These are phyloP conservation scores for Durotheca rogersii DNA, from an alignment of 495 filamentous ascomycete genomes.

Conservation along the genomic window DNA sequence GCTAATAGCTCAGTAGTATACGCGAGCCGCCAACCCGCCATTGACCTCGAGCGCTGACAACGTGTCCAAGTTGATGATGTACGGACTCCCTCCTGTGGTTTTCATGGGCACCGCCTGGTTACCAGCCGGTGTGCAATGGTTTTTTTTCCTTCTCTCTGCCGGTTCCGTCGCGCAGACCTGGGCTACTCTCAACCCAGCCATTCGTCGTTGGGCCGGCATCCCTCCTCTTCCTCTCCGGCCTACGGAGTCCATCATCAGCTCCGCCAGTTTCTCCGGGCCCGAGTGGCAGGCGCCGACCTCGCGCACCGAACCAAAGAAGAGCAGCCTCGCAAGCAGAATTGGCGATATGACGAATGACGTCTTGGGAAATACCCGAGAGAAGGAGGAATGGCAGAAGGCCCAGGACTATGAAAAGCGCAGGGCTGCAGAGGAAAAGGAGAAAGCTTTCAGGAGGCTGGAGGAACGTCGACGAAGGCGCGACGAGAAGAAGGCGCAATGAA, in stretches of 20 bases:
- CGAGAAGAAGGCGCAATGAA: constrained; percentile 5
- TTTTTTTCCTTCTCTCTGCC: constrained; percentile 61
- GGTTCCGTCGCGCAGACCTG: constrained; percentile 59
- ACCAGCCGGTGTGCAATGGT: constrained; percentile 70
- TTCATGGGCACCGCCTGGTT: constrained; percentile 62
- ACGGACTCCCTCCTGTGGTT: constrained; percentile 61
- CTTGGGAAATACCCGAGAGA: constrained; percentile 39
- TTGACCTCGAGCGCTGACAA: constrained; percentile 34
- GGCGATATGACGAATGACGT: constrained; percentile 28
- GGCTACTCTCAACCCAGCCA: constrained; percentile 49
- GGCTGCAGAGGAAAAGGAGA: constrained; percentile 46
- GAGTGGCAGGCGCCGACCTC: constrained; percentile 35
- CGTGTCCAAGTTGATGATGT: constrained; percentile 54
- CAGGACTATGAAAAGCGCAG: constrained; percentile 51
- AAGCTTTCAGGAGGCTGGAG: constrained; percentile 35
- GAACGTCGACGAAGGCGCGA: constrained; percentile 24
- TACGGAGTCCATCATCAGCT: neutral
- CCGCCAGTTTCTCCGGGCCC: constrained; percentile 9
- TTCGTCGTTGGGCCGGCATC: constrained; percentile 56
- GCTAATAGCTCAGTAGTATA: constrained; percentile 29
- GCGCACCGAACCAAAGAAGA: neutral
- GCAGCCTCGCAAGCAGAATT: constrained; percentile 17
- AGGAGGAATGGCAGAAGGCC: constrained; percentile 38
- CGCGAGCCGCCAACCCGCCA: constrained; percentile 38
- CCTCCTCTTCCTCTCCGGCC: constrained; percentile 37